phyloP scores from a whole-genome alignment of 805 yeast genomes.

The Candida arabinofermentans region DNA sequence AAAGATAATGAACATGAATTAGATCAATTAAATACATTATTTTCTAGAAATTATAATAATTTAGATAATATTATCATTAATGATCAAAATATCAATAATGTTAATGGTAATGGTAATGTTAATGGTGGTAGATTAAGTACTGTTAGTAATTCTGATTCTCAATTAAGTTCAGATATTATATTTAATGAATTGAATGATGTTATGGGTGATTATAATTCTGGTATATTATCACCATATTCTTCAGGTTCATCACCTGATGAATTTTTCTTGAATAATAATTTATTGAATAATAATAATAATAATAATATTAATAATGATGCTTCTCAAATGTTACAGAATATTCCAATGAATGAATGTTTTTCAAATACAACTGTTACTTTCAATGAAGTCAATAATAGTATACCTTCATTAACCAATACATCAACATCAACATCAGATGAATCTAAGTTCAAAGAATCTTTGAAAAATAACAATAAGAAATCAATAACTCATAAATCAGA shows the following conservation, averaged over 20 bases:
- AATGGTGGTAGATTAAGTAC: slow-evolving; percentile 15
- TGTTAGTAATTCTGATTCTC: slow-evolving; percentile 17
- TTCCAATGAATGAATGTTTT: slow-evolving; percentile 29
- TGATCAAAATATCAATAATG: too few relatives aligned
- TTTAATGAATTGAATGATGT: slow-evolving; percentile 31
- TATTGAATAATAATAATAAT: slow-evolving; percentile 1
- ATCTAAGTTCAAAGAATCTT: not conserved
- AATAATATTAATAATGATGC: slow-evolving; percentile 1
- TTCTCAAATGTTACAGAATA: slow-evolving; percentile 5
- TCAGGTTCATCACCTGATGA: slow-evolving; percentile 36
- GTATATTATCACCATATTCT: slow-evolving; percentile 32
- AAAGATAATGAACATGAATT: not conserved
- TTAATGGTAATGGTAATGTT: too few relatives aligned
- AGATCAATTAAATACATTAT: slow-evolving; percentile 2
- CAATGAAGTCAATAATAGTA: slow-evolving; percentile 2
- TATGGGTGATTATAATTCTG: slow-evolving; percentile 26
- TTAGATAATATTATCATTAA: too few relatives aligned
- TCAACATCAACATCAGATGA: slow-evolving; percentile 12
- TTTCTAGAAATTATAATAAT: slow-evolving; percentile 3
- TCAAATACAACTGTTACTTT: slow-evolving; percentile 28
- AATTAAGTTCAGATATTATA: slow-evolving; percentile 24
- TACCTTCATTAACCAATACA: slow-evolving; percentile 10
- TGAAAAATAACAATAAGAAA: slow-evolving; percentile 2
- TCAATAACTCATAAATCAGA: not conserved
- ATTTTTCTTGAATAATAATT: slow-evolving; percentile 21